Evolutionary conservation across 2,329 filamentous ascomycete genomes (phyloP).

Genomic region (Neoarthrinium moseri): DNA sequence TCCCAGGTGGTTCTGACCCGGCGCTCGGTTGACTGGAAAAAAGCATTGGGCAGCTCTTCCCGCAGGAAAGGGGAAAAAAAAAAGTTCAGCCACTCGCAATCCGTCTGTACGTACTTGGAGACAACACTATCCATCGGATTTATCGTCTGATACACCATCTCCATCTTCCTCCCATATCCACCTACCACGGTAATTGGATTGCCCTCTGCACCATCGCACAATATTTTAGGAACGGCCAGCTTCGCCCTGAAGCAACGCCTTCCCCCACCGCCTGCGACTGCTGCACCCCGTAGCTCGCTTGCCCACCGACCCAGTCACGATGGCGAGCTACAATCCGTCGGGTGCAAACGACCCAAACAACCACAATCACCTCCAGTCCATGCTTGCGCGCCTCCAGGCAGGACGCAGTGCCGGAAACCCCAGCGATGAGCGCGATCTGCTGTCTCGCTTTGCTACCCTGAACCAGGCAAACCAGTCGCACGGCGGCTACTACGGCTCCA

Average conservation of each 20-base stretch:
- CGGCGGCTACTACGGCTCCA: constrained; percentile 18
- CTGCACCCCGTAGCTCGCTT: constrained; percentile 9
- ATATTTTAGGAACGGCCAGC: background rate
- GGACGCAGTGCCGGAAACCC: constrained; percentile 19
- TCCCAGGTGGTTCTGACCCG: too few species aligned
- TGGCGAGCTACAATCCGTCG: constrained; percentile 33
- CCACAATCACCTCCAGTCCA: constrained; percentile 35
- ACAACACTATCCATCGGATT: background rate
- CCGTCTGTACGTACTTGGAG: background rate
- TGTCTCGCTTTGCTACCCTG: constrained; percentile 28
- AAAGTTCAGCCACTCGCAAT: constrained; percentile 8
- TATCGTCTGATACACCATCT: constrained; percentile 1
- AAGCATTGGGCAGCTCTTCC: constrained; percentile 10
- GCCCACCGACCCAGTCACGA: constrained; percentile 17
- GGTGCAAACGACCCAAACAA: constrained; percentile 30
- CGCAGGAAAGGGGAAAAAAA: background rate
- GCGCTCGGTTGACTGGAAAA: background rate
- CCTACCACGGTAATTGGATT: background rate
- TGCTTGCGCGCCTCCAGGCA: constrained; percentile 36
- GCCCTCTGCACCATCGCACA: background rate
- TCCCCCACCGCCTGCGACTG: constrained; percentile 1
- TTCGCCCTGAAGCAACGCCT: background rate
- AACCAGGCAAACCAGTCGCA: constrained; percentile 21
- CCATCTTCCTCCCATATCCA: background rate
- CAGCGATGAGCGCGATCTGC: constrained; percentile 22